Conservation (phyloP, 2,329 filamentous ascomycete genomes). For the Cucurbitaria berberidis region DNA sequence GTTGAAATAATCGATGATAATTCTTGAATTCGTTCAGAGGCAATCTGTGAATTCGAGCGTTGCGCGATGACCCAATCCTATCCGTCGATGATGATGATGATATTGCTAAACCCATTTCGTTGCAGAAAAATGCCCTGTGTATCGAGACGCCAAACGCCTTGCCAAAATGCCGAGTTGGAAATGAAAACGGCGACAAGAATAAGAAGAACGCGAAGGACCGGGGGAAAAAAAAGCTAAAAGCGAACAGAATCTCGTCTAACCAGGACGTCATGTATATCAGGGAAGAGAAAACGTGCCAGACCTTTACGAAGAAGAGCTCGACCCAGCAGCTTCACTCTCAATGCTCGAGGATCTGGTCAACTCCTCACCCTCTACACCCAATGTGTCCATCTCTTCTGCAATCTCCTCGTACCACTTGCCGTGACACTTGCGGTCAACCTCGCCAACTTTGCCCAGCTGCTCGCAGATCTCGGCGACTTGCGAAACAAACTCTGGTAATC, state of each 20-base stretch:
- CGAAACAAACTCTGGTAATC: conserved; percentile 75
- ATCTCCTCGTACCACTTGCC: conserved; percentile 73
- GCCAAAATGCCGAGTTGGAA: too few relatives aligned
- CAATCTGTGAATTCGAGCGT: too few relatives aligned
- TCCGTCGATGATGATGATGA: too few relatives aligned
- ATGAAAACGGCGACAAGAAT: too few relatives aligned
- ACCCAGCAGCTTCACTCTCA: conserved; percentile 21
- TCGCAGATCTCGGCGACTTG: conserved; percentile 73
- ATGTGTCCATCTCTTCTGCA: conserved; percentile 59
- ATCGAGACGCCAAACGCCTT: not conserved
- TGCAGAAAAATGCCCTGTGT: not conserved
- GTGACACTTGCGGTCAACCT: conserved; percentile 72
- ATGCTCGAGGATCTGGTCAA: conserved; percentile 31
- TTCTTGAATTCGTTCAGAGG: too few relatives aligned
- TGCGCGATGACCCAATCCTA: too few relatives aligned
- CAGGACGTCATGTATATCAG: too few relatives aligned
- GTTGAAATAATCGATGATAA: too few relatives aligned
- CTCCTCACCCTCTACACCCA: conserved; percentile 41
- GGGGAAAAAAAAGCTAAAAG: too few relatives aligned
- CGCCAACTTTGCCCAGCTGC: conserved; percentile 67
- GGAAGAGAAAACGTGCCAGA: too few relatives aligned
- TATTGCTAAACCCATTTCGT: too few relatives aligned
- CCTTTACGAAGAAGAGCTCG: not conserved
- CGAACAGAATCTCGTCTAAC: too few relatives aligned
- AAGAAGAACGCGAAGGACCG: not conserved